Conservation (phyloP, 1,284 basidiomycete genomes). For the Amylostereum areolatum region DNA sequence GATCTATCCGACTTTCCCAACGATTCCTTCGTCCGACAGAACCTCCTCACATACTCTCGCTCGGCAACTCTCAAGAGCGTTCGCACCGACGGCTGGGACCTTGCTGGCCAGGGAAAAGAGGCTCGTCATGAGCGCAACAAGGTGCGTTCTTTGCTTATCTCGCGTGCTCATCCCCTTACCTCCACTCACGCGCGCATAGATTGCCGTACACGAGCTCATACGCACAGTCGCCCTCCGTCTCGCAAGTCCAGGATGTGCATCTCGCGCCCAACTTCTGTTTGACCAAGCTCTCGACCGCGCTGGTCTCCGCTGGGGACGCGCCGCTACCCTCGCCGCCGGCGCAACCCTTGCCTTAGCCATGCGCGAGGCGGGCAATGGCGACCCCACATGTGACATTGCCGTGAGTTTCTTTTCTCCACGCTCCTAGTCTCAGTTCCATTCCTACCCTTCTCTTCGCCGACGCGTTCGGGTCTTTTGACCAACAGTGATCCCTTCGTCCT, state of each 20-base stretch:
- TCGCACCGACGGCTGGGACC: conserved; percentile 42
- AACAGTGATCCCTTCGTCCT: too few species aligned
- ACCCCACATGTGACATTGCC: conserved; percentile 61
- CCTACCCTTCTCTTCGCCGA: neutral
- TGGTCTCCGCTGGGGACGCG: conserved; percentile 61
- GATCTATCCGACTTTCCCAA: conserved; percentile 31
- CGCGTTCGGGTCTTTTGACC: too few species aligned
- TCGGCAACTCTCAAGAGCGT: conserved; percentile 36
- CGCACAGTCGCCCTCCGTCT: conserved; percentile 49
- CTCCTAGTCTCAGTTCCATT: neutral
- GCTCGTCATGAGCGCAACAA: conserved; percentile 52
- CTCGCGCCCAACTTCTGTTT: conserved; percentile 60
- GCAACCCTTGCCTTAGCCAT: conserved; percentile 62
- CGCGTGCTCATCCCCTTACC: conserved; percentile 4
- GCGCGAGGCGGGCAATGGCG: conserved; percentile 59
- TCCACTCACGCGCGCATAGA: conserved; percentile 31
- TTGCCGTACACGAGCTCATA: conserved; percentile 57
- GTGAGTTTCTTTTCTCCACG: conserved; percentile 25
- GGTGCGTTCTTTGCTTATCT: conserved; percentile 35
- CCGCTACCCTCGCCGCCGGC: conserved; percentile 58
- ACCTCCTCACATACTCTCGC: conserved; percentile 16
- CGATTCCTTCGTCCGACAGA: conserved; percentile 24
- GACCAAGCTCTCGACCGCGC: conserved; percentile 53
- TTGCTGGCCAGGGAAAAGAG: conserved; percentile 58
- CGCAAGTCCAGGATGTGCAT: conserved; percentile 45